Conservation (phyloP, 768 basidiomycete species). For the Trametes villosa region DNA sequence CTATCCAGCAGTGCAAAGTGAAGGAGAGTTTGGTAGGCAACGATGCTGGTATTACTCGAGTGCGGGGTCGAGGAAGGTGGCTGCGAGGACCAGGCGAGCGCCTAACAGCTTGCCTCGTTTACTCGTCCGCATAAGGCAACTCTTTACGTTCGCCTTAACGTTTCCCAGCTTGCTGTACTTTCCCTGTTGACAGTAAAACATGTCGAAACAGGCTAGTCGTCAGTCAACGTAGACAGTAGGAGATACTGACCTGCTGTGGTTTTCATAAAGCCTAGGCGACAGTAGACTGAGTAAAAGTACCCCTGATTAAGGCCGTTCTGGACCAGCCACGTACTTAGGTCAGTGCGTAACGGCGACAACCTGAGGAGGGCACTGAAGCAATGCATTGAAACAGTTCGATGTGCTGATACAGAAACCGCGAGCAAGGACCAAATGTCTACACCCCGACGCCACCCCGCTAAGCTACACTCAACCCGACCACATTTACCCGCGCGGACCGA, state of each 20-base stretch:
- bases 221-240: too few relatives aligned
- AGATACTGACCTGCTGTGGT: too few relatives aligned
- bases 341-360: neutral
- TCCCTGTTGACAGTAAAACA: too few relatives aligned
- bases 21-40: neutral
- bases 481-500: too few relatives aligned
- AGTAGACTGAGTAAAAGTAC: too few relatives aligned
- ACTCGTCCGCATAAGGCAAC: slow-evolving; percentile 4
- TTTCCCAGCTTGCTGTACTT: too few relatives aligned
- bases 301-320: too few relatives aligned
- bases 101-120: neutral
- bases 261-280: too few relatives aligned
- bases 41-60: neutral
- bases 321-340: neutral
- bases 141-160: neutral
- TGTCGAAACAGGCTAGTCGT: too few relatives aligned
- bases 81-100: neutral
- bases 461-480: too few relatives aligned
- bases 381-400: slow-evolving; percentile 1
- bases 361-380: neutral
- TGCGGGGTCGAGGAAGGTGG: neutral
- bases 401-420: neutral
- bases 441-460: neutral
- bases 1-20: too few relatives aligned
- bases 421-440: neutral